These are phyloP conservation scores for Chytriomyces sp. DNA, from an alignment of 192 early-diverging fungal genomes.

Conservation along the genomic window DNA sequence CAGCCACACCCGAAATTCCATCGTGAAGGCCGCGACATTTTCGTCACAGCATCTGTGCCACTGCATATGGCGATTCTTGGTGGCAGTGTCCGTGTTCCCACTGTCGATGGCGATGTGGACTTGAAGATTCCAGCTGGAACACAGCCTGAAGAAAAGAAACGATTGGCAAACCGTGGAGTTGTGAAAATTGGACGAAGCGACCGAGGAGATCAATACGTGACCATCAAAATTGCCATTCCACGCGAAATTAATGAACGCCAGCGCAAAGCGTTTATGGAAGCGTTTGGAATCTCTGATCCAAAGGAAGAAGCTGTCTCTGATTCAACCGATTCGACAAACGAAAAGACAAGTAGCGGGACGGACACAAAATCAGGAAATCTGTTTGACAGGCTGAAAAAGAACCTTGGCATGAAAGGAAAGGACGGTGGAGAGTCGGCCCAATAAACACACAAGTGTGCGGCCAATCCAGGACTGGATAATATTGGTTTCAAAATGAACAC, in stretches of 20 bases:
- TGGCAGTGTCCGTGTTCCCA: constrained; percentile 85
- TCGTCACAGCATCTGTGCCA: constrained; percentile 77
- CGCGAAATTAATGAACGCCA: constrained; percentile 55
- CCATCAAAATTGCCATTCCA: constrained; percentile 83
- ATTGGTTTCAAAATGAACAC: too few species aligned
- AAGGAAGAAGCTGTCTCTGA: not conserved
- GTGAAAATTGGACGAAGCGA: constrained; percentile 52
- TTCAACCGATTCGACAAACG: too few species aligned
- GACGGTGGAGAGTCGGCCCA: too few species aligned
- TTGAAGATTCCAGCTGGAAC: constrained; percentile 82
- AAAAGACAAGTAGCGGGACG: too few species aligned
- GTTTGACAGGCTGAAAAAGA: too few species aligned
- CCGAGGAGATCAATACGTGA: constrained; percentile 93
- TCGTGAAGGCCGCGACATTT: constrained; percentile 83
- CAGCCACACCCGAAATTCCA: constrained; percentile 67
- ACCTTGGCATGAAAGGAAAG: too few species aligned
- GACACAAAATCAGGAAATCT: too few species aligned
- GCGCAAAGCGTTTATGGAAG: constrained; percentile 57
- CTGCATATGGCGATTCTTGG: constrained; percentile 90
- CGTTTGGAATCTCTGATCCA: constrained; percentile 50
- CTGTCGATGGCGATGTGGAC: constrained; percentile 95
- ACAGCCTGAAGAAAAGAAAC: constrained; percentile 85
- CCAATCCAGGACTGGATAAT: too few species aligned
- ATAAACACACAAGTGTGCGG: too few species aligned
- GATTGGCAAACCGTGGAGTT: constrained; percentile 80